Evolutionary conservation across 2,329 filamentous ascomycete genomes (phyloP), one percentile per base, ranked within the genome.

Genomic region (Blumeria hordei): DNA sequence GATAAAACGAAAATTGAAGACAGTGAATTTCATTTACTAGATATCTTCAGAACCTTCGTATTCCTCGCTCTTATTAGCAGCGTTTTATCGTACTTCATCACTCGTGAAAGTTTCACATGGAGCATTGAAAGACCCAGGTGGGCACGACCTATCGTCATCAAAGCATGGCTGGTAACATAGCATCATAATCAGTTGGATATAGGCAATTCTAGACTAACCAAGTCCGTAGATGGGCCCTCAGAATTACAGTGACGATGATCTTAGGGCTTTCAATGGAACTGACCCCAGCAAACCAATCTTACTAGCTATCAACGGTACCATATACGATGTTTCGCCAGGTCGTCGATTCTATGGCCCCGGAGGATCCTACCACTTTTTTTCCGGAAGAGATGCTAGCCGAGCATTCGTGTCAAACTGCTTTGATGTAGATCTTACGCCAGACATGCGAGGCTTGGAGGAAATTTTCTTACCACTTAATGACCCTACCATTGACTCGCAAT

Each of bases 331-430:
- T 43, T 77, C 77, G n/a, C 69, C 74, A 34, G 80, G 80, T 55
- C 73, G 77, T 61, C 68, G 75, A 67, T 71, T 83, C 69, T 92
- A 92, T 71, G 85, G 85, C 0, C 82, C 88, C 0, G 88, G 87
- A 33, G 92, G 88, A 4, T 80, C 79, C 39, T 98, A 98, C 72
- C 75, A 81, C 63, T 81, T 83, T 69, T 94, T 98, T 67, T 78
- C 88, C 0, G 92, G 90, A 58, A 75, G 75, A 58, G 92, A 98
- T 68, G 88, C 90, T 36, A 80, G 84, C 12, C 82, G 92, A 52
- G 87, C 82, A 18, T 98, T 88, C 68, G 80, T 98, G 9, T 96
- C 92, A 1, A 87, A 86, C 16, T 98, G 92, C 68, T 98, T 98
- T 70, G 71, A 77, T 41, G 59, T 56, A 8, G 92, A 98, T 71